These are phyloP conservation scores for Pichia sporocuriosa DNA, from an alignment of 805 yeast genomes.

Conservation along the genomic window DNA sequence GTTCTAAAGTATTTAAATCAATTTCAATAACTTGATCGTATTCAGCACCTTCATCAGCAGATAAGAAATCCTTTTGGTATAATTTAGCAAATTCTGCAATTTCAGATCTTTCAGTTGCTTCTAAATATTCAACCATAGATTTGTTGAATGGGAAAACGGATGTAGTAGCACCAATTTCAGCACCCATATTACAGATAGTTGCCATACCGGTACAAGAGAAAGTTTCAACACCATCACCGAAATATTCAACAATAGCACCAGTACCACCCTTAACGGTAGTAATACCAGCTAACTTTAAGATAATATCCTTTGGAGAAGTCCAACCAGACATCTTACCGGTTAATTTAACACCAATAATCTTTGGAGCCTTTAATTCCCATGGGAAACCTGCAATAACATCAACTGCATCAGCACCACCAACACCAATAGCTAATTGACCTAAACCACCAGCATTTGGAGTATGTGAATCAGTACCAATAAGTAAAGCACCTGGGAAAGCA, in stretches of 20 bases:
- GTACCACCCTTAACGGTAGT: constrained; percentile 98
- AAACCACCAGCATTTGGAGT: constrained; percentile 99
- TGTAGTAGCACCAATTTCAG: constrained; percentile 98
- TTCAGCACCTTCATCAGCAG: constrained; percentile 82
- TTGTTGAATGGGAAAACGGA: constrained; percentile 88
- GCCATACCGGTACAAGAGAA: constrained; percentile 99
- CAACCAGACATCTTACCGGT: constrained; percentile 88
- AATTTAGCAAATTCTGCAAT: constrained; percentile 68
- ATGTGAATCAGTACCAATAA: constrained; percentile 98
- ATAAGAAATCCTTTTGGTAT: constrained; percentile 45
- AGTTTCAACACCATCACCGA: constrained; percentile 86
- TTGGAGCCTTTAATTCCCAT: constrained; percentile 98
- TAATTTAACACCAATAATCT: constrained; percentile 86
- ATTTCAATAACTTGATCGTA: constrained; percentile 92
- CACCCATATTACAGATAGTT: constrained; percentile 99
- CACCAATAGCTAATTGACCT: constrained; percentile 98
- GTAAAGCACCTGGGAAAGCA: constrained; percentile 93
- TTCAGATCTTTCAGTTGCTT: constrained; percentile 77
- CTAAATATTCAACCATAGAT: constrained; percentile 49
- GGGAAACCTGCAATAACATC: constrained; percentile 96
- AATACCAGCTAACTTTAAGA: constrained; percentile 84
- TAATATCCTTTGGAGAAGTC: constrained; percentile 97
- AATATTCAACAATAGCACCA: constrained; percentile 92
- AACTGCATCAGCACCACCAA: constrained; percentile 99
- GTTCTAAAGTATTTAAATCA: constrained; percentile 80